Evolutionary conservation across 2,329 filamentous ascomycete genomes (phyloP).

Genomic region (Daldinia sp.): DNA sequence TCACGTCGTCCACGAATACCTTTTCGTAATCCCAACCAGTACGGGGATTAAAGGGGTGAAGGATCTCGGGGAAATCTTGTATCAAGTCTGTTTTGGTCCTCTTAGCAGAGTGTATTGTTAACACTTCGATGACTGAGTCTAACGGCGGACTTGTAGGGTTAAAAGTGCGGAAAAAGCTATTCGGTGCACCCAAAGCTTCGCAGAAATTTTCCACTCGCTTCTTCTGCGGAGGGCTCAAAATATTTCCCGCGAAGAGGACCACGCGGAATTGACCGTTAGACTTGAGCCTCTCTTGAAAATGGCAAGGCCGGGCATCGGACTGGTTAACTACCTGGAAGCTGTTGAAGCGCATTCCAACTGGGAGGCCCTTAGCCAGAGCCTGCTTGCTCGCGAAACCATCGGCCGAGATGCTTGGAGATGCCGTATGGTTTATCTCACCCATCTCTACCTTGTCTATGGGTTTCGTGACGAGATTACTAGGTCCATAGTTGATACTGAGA

Average conservation of each 20-base stretch:
- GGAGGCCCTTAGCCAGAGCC: constrained; percentile 56
- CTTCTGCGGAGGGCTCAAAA: constrained; percentile 56
- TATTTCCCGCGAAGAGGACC: constrained; percentile 68
- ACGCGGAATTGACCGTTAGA: constrained; percentile 67
- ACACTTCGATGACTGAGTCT: constrained; percentile 60
- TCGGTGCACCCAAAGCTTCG: constrained; percentile 48
- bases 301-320: constrained; percentile 62
- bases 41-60: constrained; percentile 56
- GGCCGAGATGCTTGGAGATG: constrained; percentile 6
- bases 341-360: constrained; percentile 65
- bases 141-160: constrained; percentile 9
- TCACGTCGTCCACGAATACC: constrained; percentile 63
- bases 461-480: constrained; percentile 65
- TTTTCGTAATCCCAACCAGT: constrained; percentile 65
- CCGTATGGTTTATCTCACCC: constrained; percentile 53
- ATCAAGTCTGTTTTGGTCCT: constrained; percentile 59
- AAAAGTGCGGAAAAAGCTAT: constrained; percentile 39
- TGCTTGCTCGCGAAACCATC: constrained; percentile 44
- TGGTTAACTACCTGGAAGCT: constrained; percentile 69
- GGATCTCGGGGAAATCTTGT: constrained; percentile 58
- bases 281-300: constrained; percentile 64
- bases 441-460: constrained; percentile 54
- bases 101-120: constrained; percentile 67
- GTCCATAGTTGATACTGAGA: constrained; percentile 63
- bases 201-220: constrained; percentile 59